Conservation (phyloP, 148 eudicot genomes). For the Pouteria glomerata region DNA sequence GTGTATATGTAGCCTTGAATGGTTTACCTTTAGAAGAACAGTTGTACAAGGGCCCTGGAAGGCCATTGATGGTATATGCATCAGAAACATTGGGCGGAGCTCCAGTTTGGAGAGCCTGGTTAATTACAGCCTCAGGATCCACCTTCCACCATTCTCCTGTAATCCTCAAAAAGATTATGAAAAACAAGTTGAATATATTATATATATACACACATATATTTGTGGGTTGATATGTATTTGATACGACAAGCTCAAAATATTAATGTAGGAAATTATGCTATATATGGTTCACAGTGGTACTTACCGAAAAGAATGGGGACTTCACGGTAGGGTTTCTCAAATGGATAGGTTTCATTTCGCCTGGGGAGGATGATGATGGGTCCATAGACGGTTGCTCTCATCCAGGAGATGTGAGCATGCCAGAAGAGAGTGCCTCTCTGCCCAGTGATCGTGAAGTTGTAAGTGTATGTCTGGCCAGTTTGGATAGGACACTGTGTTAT, state of each 20-base stretch:
- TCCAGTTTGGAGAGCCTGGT: slow-evolving; percentile 15
- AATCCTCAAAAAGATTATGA: not conserved
- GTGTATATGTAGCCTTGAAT: too few relatives aligned
- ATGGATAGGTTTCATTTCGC: slow-evolving; percentile 6
- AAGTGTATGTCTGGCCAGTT: slow-evolving; percentile 8
- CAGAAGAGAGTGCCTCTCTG: slow-evolving; percentile 12
- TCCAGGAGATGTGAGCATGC: slow-evolving; percentile 14
- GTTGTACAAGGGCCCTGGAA: slow-evolving; percentile 13
- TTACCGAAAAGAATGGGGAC: slow-evolving; percentile 7
- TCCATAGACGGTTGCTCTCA: slow-evolving; percentile 7
- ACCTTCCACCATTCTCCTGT: slow-evolving; percentile 18
- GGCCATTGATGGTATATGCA: slow-evolving; percentile 16
- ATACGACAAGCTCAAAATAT: too few relatives aligned
- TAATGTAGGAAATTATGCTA: not conserved
- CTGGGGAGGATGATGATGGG: slow-evolving; percentile 14
- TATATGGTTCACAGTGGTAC: too few relatives aligned
- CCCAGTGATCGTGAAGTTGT: slow-evolving; percentile 11
- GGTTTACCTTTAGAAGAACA: slow-evolving; percentile 12
- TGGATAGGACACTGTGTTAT: slow-evolving; percentile 16
- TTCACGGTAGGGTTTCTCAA: slow-evolving; percentile 4
- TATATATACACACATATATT: too few relatives aligned
- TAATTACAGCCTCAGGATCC: slow-evolving; percentile 14
- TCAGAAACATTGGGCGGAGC: slow-evolving; percentile 14
- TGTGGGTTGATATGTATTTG: too few relatives aligned
- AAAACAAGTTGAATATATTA: not conserved